Evolutionary conservation across 371 early-diverging fungal genomes (phyloP).

Genomic region (Actinomortierella ambigua): DNA sequence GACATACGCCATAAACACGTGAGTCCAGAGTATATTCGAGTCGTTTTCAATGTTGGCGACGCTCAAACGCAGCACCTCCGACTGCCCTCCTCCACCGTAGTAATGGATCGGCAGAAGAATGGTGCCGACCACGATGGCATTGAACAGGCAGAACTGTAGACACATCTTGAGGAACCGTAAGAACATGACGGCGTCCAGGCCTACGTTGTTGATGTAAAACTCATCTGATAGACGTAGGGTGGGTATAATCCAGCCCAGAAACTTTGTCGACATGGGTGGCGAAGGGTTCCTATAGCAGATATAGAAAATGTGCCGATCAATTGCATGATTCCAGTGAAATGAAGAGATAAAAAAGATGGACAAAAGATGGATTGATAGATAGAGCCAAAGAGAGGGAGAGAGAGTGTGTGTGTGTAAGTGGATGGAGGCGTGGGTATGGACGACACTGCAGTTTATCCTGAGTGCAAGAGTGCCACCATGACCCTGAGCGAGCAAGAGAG

Average conservation of each 20-base stretch:
- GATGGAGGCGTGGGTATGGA: no score
- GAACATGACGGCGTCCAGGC: slow-evolving; percentile 71
- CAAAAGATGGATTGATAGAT: slow-evolving; percentile 1
- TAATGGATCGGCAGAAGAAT: slow-evolving; percentile 60
- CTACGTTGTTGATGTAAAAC: slow-evolving; percentile 56
- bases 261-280: slow-evolving; percentile 46
- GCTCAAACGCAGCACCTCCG: slow-evolving; percentile 44
- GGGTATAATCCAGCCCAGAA: slow-evolving; percentile 48
- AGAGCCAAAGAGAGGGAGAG: neutral
- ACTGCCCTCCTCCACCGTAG: slow-evolving; percentile 19
- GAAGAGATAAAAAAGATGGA: neutral
- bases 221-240: slow-evolving; percentile 51
- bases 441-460: no score
- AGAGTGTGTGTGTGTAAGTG: no score
- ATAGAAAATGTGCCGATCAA: neutral
- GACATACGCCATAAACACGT: slow-evolving; percentile 51
- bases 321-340: neutral
- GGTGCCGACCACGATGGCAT: slow-evolving; percentile 51
- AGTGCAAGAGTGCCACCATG: no score
- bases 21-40: slow-evolving; percentile 53
- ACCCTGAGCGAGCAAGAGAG: no score
- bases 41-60: slow-evolving; percentile 54
- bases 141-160: slow-evolving; percentile 58
- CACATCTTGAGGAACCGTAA: slow-evolving; percentile 71
- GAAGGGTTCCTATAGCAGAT: slow-evolving; percentile 38